A percentile compares a stretch with the other conserved stretches of the same genome.
Conservation (phyloP, 257 asterid genomes). For the Parsonsia alboflavescens region DNA sequence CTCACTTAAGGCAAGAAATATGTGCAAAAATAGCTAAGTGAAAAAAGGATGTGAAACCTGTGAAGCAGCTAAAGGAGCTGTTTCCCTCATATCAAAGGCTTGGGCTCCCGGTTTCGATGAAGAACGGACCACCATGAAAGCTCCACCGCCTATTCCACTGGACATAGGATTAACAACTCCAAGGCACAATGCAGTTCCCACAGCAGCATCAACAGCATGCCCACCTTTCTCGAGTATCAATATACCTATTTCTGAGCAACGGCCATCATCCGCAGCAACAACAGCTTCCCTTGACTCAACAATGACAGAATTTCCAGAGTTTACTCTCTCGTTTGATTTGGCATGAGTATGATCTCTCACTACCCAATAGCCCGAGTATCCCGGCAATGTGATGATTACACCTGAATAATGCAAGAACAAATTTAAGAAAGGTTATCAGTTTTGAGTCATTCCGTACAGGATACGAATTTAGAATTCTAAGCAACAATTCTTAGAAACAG, state of each 20-base stretch:
- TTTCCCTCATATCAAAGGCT: constrained; percentile 86
- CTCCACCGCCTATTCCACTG: constrained; percentile 93
- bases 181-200: constrained; percentile 71
- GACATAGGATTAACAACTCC: constrained; percentile 72
- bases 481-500: neutral
- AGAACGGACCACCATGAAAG: constrained; percentile 71
- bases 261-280: constrained; percentile 81
- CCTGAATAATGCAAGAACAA: constrained; percentile 7
- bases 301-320: constrained; percentile 25
- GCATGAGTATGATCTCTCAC: constrained; percentile 3
- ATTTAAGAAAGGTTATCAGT: neutral
- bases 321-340: constrained; percentile 12
- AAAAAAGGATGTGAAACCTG: constrained; percentile 35
- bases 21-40: neutral
- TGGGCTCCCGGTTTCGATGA: constrained; percentile 35
- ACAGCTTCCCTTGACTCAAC: constrained; percentile 57
- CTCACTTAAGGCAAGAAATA: neutral
- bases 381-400: constrained; percentile 11
- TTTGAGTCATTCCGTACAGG: neutral
- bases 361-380: constrained; percentile 7
- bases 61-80: constrained; percentile 83
- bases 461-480: neutral
- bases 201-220: constrained; percentile 90
- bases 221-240: constrained; percentile 56
- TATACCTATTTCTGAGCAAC: constrained; percentile 78